Conservation (phyloP, 352 stramenopile genomes). For the Phytophthora rubi region DNA sequence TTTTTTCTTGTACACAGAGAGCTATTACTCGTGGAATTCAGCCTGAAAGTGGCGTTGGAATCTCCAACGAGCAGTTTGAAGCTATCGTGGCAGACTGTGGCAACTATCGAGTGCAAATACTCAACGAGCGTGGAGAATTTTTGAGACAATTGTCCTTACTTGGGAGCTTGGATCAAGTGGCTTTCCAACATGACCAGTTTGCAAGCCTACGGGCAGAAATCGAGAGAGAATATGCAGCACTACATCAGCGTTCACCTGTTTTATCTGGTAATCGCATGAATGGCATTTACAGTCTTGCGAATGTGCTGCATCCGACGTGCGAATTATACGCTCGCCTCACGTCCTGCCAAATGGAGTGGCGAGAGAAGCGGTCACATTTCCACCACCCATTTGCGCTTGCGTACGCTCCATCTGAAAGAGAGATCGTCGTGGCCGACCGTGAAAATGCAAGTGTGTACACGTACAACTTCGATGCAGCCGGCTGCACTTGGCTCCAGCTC, state of each 20-base stretch:
- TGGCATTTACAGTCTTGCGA: conserved; percentile 43
- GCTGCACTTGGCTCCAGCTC: conserved; percentile 47
- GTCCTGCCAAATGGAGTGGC: conserved; percentile 34
- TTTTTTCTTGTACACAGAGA: conserved; percentile 29
- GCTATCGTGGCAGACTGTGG: conserved; percentile 67
- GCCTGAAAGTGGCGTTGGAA: conserved; percentile 27
- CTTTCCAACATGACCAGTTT: conserved; percentile 48
- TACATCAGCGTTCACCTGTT: conserved; percentile 25
- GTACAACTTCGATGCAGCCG: conserved; percentile 62
- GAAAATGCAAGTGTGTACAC: conserved; percentile 54
- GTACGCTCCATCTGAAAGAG: conserved; percentile 39
- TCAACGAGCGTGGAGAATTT: conserved; percentile 63
- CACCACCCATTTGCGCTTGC: conserved; percentile 55
- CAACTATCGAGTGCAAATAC: conserved; percentile 75
- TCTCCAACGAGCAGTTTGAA: conserved; percentile 77
- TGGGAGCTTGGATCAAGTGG: conserved; percentile 45
- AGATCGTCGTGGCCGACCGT: conserved; percentile 58
- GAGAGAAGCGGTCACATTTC: conserved; percentile 38
- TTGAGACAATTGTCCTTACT: conserved; percentile 62
- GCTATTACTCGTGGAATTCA: conserved; percentile 48
- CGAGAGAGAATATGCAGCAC: conserved; percentile 37
- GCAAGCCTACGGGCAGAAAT: conserved; percentile 33
- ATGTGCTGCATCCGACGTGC: conserved; percentile 50
- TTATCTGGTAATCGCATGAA: conserved; percentile 39
- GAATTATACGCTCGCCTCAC: conserved; percentile 48